Base-by-base conservation (phyloP, 2,329 filamentous ascomycete genomes). In the Clonostachys rhizophaga region DNA sequence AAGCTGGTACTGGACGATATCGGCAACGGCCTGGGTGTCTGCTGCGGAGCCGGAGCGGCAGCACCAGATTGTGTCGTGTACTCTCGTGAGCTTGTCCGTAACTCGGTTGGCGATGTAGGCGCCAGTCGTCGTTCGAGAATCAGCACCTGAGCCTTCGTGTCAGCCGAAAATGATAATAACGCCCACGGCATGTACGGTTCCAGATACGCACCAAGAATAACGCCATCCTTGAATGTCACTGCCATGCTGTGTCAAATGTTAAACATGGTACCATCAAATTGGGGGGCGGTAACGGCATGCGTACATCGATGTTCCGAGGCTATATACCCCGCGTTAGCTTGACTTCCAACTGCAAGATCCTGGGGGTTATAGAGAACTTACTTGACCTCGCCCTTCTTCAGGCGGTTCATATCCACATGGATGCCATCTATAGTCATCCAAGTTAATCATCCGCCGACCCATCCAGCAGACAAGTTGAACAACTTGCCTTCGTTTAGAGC, bases 301-400 rank as follows among this genome's bases (percentile, higher is more conserved):
- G 73, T 78, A 95, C 90, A 99, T 97, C 47, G 94, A 97, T 53
- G 94, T 99, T 75, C 94, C 94, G 60, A 99, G 78, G 74, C 91
- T 96, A 59, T 45, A 37, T 49, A 48, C 50, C 71, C 63, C 67
- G 55, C 24, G 24, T 66, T 55, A 64, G 57, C 49, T 47, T 46
- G 39, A 14, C 14, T 40, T 14, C 16, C 12, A 36, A 6, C 18
- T 34, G 16, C 13, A 9, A 13, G 24, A 43, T 41, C 20, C 10
- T 17, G 34, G 43, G 24, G 24, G 24, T 30, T 10, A 9, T 30
- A 6, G 8, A 18, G 34, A 52, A 75, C 90, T 74, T 76, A 96
- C 91, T 99, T 99, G 67, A 99, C 92, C 76, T 99, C 94, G 52
- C 94, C 94, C 72, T 91, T 94, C 85, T 99, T 99, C 70, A 99